A percentile compares a stretch with the other conserved stretches of the same genome.
Conservation (phyloP, 495 filamentous ascomycete species). For the Xylaria curta region DNA sequence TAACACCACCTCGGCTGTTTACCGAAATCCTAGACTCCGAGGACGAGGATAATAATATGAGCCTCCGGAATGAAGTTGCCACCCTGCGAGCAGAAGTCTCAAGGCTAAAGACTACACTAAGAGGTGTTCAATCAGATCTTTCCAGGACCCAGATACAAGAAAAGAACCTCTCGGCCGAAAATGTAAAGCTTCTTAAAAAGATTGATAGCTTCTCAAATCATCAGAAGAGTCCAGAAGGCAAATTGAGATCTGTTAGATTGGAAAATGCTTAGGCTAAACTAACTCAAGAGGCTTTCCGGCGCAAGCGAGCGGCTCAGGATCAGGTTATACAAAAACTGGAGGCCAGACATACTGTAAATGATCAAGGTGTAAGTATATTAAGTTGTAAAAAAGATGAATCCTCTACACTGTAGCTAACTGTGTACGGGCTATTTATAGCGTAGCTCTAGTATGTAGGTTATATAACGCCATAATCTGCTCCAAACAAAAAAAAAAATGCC, state of each 20-base stretch:
- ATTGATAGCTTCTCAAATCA: too few relatives aligned
- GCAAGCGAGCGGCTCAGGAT: background rate
- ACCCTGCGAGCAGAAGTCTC: background rate
- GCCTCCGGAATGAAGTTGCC: background rate
- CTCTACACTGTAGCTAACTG: too few relatives aligned
- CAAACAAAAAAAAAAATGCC: too few relatives aligned
- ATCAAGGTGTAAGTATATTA: too few relatives aligned
- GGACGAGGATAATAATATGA: background rate
- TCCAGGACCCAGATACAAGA: background rate
- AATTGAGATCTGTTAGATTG: background rate
- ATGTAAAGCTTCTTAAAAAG: background rate
- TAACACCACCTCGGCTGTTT: background rate
- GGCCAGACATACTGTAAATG: too few relatives aligned
- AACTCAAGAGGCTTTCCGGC: background rate
- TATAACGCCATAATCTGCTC: too few relatives aligned
- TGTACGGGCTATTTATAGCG: too few relatives aligned
- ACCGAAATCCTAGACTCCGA: background rate
- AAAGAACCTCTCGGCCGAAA: background rate
- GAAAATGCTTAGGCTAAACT: background rate
- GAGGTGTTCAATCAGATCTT: background rate
- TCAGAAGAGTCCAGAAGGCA: background rate
- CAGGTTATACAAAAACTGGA: background rate
- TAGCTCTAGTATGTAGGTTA: too few relatives aligned
- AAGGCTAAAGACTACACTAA: background rate
- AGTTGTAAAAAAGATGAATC: too few relatives aligned